Evolutionary conservation across 805 yeast genomes (phyloP).

Genomic region (Cyberlindnera petersonii): DNA sequence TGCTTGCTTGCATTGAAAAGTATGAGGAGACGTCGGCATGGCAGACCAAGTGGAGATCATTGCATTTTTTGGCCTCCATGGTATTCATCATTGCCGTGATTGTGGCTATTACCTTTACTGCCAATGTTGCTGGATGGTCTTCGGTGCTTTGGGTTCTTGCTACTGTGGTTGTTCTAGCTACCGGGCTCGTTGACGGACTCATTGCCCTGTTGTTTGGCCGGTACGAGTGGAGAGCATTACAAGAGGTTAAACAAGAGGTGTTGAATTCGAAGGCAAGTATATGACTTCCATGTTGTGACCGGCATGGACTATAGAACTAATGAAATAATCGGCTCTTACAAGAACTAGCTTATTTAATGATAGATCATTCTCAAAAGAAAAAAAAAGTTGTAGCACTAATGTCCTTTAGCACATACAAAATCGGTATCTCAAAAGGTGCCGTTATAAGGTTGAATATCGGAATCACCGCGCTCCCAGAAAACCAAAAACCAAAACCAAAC

Average conservation of each 20-base stretch:
- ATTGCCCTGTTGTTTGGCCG: conserved; percentile 79
- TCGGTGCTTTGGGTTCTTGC: conserved; percentile 61
- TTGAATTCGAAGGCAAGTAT: conserved; percentile 25
- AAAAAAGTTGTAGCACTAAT: no score
- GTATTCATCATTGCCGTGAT: conserved; percentile 47
- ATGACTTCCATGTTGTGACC: not conserved
- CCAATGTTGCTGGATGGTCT: conserved; percentile 52
- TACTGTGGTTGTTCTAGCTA: conserved; percentile 50
- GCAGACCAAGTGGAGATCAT: conserved; percentile 62
- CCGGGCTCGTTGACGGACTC: conserved; percentile 73
- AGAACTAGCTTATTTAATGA: no score
- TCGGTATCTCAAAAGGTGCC: no score
- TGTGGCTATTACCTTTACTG: conserved; percentile 57
- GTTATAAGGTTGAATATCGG: no score
- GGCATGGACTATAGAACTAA: no score
- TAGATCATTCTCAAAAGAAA: no score
- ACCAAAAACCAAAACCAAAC: no score
- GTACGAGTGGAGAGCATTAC: conserved; percentile 71
- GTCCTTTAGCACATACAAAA: no score
- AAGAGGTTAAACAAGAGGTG: conserved; percentile 73
- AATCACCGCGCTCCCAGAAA: no score
- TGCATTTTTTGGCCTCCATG: conserved; percentile 59
- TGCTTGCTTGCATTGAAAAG: conserved; percentile 41
- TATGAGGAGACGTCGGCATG: conserved; percentile 47
- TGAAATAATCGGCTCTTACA: no score